Percentiles rank a stretch among this genome's conserved stretches.
These are phyloP conservation scores for Suillus lakei DNA, from an alignment of 768 basidiomycete genomes.

Conservation along the genomic window DNA sequence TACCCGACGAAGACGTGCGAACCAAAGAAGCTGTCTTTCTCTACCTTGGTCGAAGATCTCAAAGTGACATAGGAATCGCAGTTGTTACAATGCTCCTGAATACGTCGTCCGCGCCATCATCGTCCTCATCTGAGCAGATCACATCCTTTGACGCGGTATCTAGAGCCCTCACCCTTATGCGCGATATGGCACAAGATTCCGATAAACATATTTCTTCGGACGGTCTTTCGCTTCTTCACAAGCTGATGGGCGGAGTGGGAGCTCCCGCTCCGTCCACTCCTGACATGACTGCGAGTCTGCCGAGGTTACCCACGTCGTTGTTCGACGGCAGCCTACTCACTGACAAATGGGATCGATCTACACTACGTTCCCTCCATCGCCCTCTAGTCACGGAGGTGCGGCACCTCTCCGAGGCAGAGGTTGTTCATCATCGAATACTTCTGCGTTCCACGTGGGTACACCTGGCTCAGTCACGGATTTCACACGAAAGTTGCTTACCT, in stretches of 20 bases:
- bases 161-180: constrained; percentile 42
- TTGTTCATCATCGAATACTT: constrained; percentile 33
- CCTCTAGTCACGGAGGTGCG: constrained; percentile 32
- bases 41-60: constrained; percentile 52
- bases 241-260: constrained; percentile 37
- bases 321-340: constrained; percentile 51
- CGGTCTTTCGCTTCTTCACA: constrained; percentile 40
- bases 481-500: constrained; percentile 20
- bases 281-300: background rate
- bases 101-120: constrained; percentile 6
- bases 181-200: constrained; percentile 40
- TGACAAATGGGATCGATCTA: constrained; percentile 22
- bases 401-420: constrained; percentile 43
- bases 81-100: constrained; percentile 47
- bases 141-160: constrained; percentile 30
- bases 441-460: constrained; percentile 45
- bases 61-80: constrained; percentile 46
- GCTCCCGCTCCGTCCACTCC: background rate
- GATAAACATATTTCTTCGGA: constrained; percentile 33
- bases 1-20: constrained; percentile 36
- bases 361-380: constrained; percentile 31
- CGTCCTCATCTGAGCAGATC: constrained; percentile 1
- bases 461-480: constrained; percentile 22
- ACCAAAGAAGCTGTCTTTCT: constrained; percentile 42
- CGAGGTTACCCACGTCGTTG: constrained; percentile 35